Base-by-base conservation (phyloP, 1,139 yeast species). In the Geotrichum citri-aurantii region DNA sequence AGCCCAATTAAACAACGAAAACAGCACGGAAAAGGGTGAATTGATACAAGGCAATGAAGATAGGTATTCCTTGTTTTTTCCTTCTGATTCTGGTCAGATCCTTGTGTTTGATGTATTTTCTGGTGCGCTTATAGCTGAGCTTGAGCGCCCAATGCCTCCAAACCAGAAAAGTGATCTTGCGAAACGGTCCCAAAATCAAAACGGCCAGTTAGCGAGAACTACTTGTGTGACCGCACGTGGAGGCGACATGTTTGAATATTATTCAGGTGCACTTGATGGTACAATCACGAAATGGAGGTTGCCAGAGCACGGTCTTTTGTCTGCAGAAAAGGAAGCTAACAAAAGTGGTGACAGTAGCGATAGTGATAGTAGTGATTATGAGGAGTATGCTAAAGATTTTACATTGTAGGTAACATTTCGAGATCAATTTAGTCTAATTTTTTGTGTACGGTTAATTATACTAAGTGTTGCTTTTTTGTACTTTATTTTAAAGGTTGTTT, bases 11-110 rank as follows among this genome's bases (percentile, higher is more conserved):
- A 50, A 26, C 23, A 17, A 10, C 42, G 47, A 24, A 10, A 54
- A 44, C 6, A 50, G 26, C 29, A 21, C 19, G 2, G 29, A 48
- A 23, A 82, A 79, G 60, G 67, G 80, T 46, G 46, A 40, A 40
- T 10, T 40, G 44, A 31, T 8, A 24, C 8, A 31, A 7, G n/a
- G 17, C 17, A 26, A 31, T 31, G 14, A 31, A 31, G 12, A 10
- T 12, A 37, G 17, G 17, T 86, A 83, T 61, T 79, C 82, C 66
- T 70, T 88, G 50, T 74, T 89, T 69, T 83, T 83, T 65, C 90
- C 95, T 3, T 81, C 93, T 0, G 97, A 91, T 67, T 84, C 80
- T 61, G 95, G 95, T 3, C 96, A 90, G 65, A 73, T 91, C 0
- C 79, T 85, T 54, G 78, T 89, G 53, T 86, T 79, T 64, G 77